phyloP scores from a whole-genome alignment of 306 rosid species.

The Phaseolus lunatus region DNA sequence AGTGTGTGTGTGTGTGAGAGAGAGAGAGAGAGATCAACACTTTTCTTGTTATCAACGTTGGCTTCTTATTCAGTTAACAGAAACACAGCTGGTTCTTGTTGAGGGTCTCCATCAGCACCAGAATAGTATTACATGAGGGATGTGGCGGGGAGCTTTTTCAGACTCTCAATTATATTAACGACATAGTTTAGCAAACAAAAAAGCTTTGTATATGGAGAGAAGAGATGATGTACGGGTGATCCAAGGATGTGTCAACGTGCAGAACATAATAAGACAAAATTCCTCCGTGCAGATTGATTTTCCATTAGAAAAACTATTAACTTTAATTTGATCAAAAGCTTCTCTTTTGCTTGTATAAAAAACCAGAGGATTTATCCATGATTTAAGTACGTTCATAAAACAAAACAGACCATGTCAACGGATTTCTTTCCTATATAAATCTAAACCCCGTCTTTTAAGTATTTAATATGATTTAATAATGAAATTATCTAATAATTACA shows the following conservation, averaged over 20 bases:
- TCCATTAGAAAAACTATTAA: not conserved
- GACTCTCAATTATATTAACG: not conserved
- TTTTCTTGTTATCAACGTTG: conserved; percentile 45
- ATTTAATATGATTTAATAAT: not conserved
- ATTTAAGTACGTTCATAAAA: not conserved
- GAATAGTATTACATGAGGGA: conserved; percentile 14
- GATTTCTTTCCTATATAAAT: not conserved
- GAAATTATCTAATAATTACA: not conserved
- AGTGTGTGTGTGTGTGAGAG: not conserved
- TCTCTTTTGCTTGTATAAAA: not conserved
- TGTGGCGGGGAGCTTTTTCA: conserved; percentile 44
- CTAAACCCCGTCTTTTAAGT: not conserved
- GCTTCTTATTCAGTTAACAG: conserved; percentile 5
- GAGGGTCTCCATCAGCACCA: conserved; percentile 30
- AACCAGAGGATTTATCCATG: not conserved
- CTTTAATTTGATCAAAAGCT: not conserved
- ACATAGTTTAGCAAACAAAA: conserved; percentile 29
- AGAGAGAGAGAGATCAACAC: conserved; percentile 26
- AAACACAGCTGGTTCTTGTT: not conserved
- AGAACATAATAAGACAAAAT: not conserved
- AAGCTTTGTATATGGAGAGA: conserved; percentile 28
- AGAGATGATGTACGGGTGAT: conserved; percentile 16
- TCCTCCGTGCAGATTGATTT: not conserved
- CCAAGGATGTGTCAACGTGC: conserved; percentile 31
- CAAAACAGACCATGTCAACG: not conserved